A percentile compares a stretch with the other conserved stretches of the same genome.
Evolutionary conservation across 2,329 filamentous ascomycete species (phyloP).

Genomic region (Neocatenulostroma microsporum): DNA sequence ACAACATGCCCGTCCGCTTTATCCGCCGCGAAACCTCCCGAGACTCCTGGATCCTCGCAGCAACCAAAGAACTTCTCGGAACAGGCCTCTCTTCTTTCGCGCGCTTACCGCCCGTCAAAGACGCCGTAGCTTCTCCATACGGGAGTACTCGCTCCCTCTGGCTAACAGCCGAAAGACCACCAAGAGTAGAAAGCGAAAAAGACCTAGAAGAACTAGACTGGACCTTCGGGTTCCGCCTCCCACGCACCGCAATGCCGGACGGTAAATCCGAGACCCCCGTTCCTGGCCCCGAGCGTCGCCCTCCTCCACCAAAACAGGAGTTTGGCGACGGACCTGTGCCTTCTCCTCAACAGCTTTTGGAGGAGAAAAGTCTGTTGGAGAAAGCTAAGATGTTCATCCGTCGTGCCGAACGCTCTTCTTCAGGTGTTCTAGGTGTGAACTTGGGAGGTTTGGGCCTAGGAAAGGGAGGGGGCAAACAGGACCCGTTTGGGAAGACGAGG

Average conservation of each 20-base stretch:
- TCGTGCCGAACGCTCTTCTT: constrained; percentile 7
- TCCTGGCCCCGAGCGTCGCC: constrained; percentile 49
- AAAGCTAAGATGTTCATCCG: constrained; percentile 26
- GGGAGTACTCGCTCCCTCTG: constrained; percentile 63
- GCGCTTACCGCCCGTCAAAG: constrained; percentile 69
- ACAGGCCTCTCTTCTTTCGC: constrained; percentile 54
- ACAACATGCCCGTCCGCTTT: constrained; percentile 36
- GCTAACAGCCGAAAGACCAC: constrained; percentile 63
- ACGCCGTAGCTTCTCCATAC: constrained; percentile 64
- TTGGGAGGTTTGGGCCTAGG: not conserved
- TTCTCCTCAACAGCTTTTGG: constrained; percentile 45
- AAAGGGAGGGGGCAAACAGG: constrained; percentile 15
- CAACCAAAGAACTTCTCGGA: constrained; percentile 63
- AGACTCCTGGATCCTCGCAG: constrained; percentile 67
- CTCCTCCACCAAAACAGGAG: constrained; percentile 39
- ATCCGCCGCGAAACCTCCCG: constrained; percentile 56
- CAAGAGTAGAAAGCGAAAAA: constrained; percentile 29
- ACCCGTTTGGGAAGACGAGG: constrained; percentile 28
- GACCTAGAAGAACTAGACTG: constrained; percentile 64
- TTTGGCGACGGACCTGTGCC: constrained; percentile 46
- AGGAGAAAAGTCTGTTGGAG: constrained; percentile 50
- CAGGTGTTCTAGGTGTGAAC: constrained; percentile 9
- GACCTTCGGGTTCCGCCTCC: constrained; percentile 80
- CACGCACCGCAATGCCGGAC: constrained; percentile 47
- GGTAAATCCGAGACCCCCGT: constrained; percentile 52